Conservation (phyloP, 495 filamentous ascomycete genomes). For the Penicillium soppii region DNA sequence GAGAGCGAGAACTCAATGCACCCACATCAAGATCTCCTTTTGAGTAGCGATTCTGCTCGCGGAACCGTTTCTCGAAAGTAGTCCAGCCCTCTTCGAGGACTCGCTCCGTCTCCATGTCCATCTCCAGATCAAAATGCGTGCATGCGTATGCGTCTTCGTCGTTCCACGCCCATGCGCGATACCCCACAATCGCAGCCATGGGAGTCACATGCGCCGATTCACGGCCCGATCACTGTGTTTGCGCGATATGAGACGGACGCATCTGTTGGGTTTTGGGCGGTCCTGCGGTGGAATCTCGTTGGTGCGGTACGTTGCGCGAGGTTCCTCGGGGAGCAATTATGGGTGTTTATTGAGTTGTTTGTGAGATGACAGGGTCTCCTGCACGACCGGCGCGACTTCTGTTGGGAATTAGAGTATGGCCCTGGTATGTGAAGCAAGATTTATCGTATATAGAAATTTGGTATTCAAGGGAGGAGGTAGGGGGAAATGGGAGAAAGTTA, state of each 20-base stretch:
- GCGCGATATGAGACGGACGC: conserved; percentile 9
- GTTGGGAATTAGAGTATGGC: conserved; percentile 4
- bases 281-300: background rate
- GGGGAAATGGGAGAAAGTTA: conserved; percentile 6
- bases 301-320: background rate
- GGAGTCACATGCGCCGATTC: conserved; percentile 16
- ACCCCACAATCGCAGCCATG: conserved; percentile 17
- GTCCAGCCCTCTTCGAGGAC: conserved; percentile 17
- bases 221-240: conserved; percentile 11
- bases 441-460: background rate
- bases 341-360: background rate
- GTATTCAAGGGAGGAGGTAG: background rate
- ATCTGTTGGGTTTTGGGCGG: conserved; percentile 10
- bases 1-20: conserved; percentile 15
- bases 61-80: background rate
- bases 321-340: conserved; percentile 2
- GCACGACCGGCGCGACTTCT: conserved; percentile 25
- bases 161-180: background rate
- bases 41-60: background rate
- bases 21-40: conserved; percentile 9
- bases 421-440: too few relatives aligned
- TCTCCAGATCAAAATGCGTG: background rate
- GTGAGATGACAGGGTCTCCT: conserved; percentile 5
- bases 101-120: conserved; percentile 7
- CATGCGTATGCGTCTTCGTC: conserved; percentile 3